A percentile compares a stretch with the other conserved stretches of the same genome.
Evolutionary conservation across 352 stramenopile species (phyloP).

Genomic region (Globisporangium heterothallicum): DNA sequence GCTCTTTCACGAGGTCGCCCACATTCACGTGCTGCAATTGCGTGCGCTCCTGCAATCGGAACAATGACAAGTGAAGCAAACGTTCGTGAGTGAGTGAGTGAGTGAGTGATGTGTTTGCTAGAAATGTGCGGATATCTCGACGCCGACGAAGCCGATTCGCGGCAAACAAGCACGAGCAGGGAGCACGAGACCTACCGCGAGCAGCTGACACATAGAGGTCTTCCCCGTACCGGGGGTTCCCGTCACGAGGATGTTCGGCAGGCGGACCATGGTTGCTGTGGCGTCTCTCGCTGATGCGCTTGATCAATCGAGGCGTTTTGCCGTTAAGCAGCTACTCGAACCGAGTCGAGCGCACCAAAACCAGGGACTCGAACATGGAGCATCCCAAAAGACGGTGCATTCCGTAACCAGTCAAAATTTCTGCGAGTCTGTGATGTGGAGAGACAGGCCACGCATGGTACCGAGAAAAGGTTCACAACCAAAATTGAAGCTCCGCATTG

Average conservation of each 20-base stretch:
- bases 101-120: too few species aligned
- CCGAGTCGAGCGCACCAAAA: too few species aligned
- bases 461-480: too few species aligned
- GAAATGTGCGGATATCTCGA: too few species aligned
- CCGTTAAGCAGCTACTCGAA: too few species aligned
- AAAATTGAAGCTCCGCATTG: too few species aligned
- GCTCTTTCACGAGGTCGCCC: conserved; percentile 89
- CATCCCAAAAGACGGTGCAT: not conserved
- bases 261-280: conserved; percentile 16
- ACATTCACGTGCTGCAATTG: conserved; percentile 93
- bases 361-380: too few species aligned
- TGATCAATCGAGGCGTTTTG: too few species aligned
- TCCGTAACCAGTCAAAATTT: not conserved
- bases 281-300: too few species aligned
- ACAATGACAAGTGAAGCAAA: not conserved
- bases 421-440: not conserved
- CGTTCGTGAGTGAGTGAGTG: too few species aligned
- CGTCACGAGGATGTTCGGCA: conserved; percentile 97
- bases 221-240: conserved; percentile 95
- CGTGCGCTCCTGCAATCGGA: conserved; percentile 70
- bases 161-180: not conserved
- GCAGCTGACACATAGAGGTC: conserved; percentile 90
- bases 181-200: conserved; percentile 52
- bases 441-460: not conserved
- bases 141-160: not conserved